Percentiles rank a stretch among this genome's conserved stretches.
phyloP scores from a whole-genome alignment of 495 filamentous ascomycete genomes.

The Podospora didyma region DNA sequence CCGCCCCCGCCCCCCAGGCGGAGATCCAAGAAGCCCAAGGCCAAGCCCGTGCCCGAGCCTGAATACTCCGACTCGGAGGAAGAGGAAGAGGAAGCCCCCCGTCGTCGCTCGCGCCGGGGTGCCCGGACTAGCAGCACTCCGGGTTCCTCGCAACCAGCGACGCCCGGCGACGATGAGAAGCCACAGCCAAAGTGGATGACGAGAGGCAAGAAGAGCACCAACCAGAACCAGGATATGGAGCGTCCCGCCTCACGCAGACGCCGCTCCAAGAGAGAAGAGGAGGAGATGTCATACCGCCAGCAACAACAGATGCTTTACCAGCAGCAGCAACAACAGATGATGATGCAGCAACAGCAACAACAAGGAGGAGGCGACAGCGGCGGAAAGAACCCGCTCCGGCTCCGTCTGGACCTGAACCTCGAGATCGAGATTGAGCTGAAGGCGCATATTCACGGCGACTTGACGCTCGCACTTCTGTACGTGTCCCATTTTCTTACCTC shows the following conservation, averaged over 20 bases:
- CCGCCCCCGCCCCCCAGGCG: no score
- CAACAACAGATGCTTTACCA: conserved; percentile 19
- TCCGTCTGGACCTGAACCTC: conserved; percentile 80
- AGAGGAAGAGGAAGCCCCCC: conserved; percentile 15
- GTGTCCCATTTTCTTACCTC: conserved; percentile 22
- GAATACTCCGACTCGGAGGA: background rate
- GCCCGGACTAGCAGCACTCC: conserved; percentile 16
- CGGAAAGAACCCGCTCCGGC: conserved; percentile 66
- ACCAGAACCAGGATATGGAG: conserved; percentile 16
- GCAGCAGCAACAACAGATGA: conserved; percentile 25
- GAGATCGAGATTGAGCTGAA: conserved; percentile 88
- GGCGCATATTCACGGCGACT: conserved; percentile 88
- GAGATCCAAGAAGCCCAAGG: background rate
- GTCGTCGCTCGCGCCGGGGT: background rate
- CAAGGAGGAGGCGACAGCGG: conserved; percentile 35
- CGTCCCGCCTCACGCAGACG: conserved; percentile 8
- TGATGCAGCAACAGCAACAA: conserved; percentile 20
- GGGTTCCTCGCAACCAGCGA: conserved; percentile 27
- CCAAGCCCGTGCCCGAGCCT: background rate
- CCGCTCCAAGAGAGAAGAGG: conserved; percentile 6
- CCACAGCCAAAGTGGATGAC: conserved; percentile 34
- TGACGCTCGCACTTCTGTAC: conserved; percentile 81
- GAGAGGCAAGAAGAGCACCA: conserved; percentile 17
- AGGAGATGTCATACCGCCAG: conserved; percentile 17
- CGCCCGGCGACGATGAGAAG: conserved; percentile 29